Evolutionary conservation across 2,329 filamentous ascomycete species (phyloP), one percentile per base, ranked within the genome.

Genomic region (Talaromyces sp.): DNA sequence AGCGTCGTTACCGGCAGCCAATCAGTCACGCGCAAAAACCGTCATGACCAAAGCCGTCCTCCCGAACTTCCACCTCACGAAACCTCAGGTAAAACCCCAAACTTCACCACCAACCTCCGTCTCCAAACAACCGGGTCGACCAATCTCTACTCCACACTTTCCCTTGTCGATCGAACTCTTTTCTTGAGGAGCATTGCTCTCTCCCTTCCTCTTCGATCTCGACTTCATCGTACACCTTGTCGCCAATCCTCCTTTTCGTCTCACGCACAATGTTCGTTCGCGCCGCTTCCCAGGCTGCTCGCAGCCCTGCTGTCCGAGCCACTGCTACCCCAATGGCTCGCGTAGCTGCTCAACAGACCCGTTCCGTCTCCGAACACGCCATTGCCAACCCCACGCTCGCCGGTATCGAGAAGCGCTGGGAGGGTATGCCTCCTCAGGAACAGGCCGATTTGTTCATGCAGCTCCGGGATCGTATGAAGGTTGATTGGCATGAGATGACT

Each of bases 321-420:
- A 67, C 63, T 28, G 51, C 71, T 63, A 60, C 68, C 67, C 68
- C 73, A 67, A 66, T 73, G 67, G 64, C 68, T 66, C 69, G 73
- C 69, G 61, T 75, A 68, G 66, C 73, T 61, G 63, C 71, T 35
- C 78, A 82, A 73, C 78, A 81, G 72, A 75, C 75, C 63, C 80
- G 82, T 64, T 68, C 72, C 72, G 80, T 84, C 70, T 85, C 88
- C 69, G 89, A 89, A 68, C 91, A 96, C 77, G 92, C 93, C 75
- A 95, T 99, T 79, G 95, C 92, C 73, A 97, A 97, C 82, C 94
- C 95, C 68, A 97, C 91, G 60, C 85, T 99, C 72, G 89, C 91
- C 78, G 91, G 96, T 80, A 97, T 99, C 73, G 94, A 99, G 87
- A 97, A 96, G 88, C 85, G 94, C 82, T 99, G 94, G 94, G 94